phyloP scores from a whole-genome alignment of 169 alveolate species.

The Plasmodium gallinaceum region DNA sequence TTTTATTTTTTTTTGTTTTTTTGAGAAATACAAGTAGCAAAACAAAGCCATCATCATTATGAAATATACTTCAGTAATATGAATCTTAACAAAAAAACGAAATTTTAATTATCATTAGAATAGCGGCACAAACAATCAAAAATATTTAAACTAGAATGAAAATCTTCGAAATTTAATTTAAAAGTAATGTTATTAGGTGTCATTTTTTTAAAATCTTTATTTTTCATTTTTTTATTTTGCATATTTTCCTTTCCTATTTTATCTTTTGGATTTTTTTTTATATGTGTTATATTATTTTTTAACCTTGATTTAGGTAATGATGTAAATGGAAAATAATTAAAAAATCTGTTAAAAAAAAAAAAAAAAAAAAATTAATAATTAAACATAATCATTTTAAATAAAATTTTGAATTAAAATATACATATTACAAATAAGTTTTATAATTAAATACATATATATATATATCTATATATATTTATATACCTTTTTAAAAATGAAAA shows the following conservation, averaged over 20 bases:
- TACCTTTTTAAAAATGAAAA: constrained; percentile 30
- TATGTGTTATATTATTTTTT: background rate
- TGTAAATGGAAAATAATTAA: background rate
- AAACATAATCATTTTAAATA: background rate
- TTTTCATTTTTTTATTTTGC: background rate
- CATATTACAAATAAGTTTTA: too few relatives aligned
- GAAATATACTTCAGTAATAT: too few relatives aligned
- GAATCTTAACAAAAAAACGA: too few relatives aligned
- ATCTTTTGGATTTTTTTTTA: constrained; percentile 10
- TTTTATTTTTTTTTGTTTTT: too few relatives aligned
- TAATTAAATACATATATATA: background rate
- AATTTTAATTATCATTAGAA: constrained; percentile 25
- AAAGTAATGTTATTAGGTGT: constrained; percentile 27
- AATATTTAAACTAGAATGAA: constrained; percentile 46
- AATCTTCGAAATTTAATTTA: constrained; percentile 68
- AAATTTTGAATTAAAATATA: too few relatives aligned
- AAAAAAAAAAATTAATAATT: constrained; percentile 4
- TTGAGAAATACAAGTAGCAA: too few relatives aligned
- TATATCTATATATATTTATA: background rate
- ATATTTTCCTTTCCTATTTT: constrained; percentile 6
- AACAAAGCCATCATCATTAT: too few relatives aligned
- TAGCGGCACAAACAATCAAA: constrained; percentile 60
- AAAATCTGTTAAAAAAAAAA: constrained; percentile 23
- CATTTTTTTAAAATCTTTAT: constrained; percentile 35
- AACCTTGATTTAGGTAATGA: background rate